These are phyloP conservation scores for Kwoniella dendrophila DNA, from an alignment of 768 basidiomycete species.

Conservation along the genomic window DNA sequence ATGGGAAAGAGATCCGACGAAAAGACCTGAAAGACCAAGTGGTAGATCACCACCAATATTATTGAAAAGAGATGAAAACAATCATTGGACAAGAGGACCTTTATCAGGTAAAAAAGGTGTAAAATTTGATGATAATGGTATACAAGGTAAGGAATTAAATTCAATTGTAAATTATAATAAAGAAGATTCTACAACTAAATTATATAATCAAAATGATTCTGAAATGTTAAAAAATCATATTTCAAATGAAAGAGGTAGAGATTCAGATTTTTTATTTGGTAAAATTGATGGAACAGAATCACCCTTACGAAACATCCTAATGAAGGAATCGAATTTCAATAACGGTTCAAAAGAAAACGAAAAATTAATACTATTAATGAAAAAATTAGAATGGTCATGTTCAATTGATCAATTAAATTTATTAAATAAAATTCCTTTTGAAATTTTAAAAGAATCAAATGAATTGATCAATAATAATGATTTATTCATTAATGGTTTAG, in stretches of 20 bases:
- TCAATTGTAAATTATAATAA: neutral
- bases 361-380: constrained; percentile 10
- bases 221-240: neutral
- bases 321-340: no score
- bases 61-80: constrained; percentile 10
- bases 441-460: neutral
- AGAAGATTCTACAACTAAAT: constrained; percentile 1
- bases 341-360: neutral
- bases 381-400: constrained; percentile 2
- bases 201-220: constrained; percentile 6
- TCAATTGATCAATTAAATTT: constrained; percentile 9
- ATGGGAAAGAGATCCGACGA: constrained; percentile 8
- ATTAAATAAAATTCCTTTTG: neutral
- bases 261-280: neutral
- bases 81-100: constrained; percentile 6
- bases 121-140: constrained; percentile 10
- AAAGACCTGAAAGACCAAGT: constrained; percentile 16
- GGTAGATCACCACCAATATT: constrained; percentile 10
- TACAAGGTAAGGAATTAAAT: constrained; percentile 11
- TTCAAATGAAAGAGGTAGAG: constrained; percentile 3
- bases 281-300: constrained; percentile 12
- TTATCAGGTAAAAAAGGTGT: constrained; percentile 8
- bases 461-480: neutral
- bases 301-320: neutral
- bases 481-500: constrained; percentile 9